These are phyloP conservation scores for Candida insectorum DNA, from an alignment of 805 yeast species.

Conservation along the genomic window DNA sequence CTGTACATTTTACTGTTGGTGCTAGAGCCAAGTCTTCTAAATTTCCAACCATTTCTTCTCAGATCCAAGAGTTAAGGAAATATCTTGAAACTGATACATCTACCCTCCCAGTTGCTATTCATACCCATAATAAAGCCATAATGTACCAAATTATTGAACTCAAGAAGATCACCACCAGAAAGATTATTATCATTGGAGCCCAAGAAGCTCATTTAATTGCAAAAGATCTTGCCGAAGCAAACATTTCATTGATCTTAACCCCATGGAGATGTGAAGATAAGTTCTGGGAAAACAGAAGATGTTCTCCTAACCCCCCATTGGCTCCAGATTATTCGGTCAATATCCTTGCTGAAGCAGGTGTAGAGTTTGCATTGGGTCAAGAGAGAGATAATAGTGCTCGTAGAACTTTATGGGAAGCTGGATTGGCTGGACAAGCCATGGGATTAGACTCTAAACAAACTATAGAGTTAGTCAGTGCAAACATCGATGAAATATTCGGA, in stretches of 20 bases:
- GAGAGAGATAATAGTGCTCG: slow-evolving; percentile 5
- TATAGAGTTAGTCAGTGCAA: slow-evolving; percentile 1
- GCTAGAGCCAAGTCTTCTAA: slow-evolving; percentile 2
- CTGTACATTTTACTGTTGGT: slow-evolving; percentile 3
- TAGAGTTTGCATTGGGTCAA: slow-evolving; percentile 4
- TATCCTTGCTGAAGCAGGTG: slow-evolving; percentile 6
- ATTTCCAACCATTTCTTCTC: slow-evolving; percentile 3
- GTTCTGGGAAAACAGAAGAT: slow-evolving; percentile 7
- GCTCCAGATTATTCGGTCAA: slow-evolving; percentile 1
- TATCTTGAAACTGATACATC: slow-evolving; percentile 1
- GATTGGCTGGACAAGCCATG: slow-evolving; percentile 6
- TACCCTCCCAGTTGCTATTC: slow-evolving; percentile 3
- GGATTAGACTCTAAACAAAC: slow-evolving; percentile 1
- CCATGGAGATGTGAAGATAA: slow-evolving; percentile 7
- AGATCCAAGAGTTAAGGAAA: slow-evolving; percentile 2
- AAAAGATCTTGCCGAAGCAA: slow-evolving; percentile 1
- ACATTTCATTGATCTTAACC: slow-evolving; percentile 3
- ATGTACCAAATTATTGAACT: slow-evolving; percentile 4
- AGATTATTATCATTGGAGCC: slow-evolving; percentile 4
- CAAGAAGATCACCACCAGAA: slow-evolving; percentile 1
- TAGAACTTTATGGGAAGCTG: slow-evolving; percentile 8
- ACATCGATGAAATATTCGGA: slow-evolving; percentile 4
- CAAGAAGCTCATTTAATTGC: slow-evolving; percentile 8
- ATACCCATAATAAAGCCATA: slow-evolving; percentile 6
- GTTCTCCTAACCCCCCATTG: slow-evolving; percentile 7